These are phyloP conservation scores for Colletotrichum sp. DNA, from an alignment of 2,329 filamentous ascomycete species.

Conservation along the genomic window DNA sequence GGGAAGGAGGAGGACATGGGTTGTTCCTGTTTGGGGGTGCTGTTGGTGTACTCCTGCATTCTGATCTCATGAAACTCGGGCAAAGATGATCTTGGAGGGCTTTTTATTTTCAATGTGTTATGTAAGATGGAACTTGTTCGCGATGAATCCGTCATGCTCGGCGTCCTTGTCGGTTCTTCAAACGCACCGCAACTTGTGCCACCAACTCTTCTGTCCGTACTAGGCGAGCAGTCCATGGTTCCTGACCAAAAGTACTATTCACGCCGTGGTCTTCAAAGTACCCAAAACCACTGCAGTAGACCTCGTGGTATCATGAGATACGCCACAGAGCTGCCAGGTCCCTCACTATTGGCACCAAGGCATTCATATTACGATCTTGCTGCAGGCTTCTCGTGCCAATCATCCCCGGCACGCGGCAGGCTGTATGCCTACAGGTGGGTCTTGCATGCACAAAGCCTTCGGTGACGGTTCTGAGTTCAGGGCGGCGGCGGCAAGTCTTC, in stretches of 20 bases:
- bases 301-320: not conserved
- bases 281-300: not conserved
- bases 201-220: no score
- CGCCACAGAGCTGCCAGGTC: not conserved
- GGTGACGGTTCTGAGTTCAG: not conserved
- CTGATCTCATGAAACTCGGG: no score
- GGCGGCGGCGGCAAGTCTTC: not conserved
- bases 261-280: not conserved
- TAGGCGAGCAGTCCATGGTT: no score
- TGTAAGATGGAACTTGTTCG: no score
- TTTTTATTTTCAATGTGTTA: no score
- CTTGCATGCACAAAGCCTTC: not conserved
- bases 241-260: not conserved
- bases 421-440: not conserved
- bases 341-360: not conserved
- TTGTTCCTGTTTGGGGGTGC: not conserved
- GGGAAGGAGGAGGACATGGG: conserved; percentile 27
- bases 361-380: no score
- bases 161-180: no score
- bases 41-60: not conserved
- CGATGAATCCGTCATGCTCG: no score
- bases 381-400: not conserved
- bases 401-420: not conserved
- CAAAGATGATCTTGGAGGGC: no score
- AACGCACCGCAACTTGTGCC: no score